Percentiles rank a stretch among this genome's conserved stretches.
Conservation (phyloP, 2,329 filamentous ascomycete genomes). For the Remersonia thermophila region DNA sequence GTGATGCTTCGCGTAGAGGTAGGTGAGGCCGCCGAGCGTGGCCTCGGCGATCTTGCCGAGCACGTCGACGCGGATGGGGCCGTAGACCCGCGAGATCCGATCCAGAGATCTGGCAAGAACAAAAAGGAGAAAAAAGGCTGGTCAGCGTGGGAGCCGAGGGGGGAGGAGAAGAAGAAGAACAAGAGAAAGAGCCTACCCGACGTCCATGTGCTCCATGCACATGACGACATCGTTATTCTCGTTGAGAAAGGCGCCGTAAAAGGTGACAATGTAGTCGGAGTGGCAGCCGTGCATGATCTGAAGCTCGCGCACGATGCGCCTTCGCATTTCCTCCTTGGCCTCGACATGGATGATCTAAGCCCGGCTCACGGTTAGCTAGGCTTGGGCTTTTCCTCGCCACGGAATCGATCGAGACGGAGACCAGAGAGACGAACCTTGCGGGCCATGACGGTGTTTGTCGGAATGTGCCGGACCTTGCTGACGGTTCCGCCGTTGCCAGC, state of each 20-base stretch:
- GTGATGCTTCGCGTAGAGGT: constrained; percentile 87
- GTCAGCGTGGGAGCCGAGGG: no score
- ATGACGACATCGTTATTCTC: constrained; percentile 96
- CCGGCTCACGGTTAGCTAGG: no score
- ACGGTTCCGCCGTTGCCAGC: constrained; percentile 96
- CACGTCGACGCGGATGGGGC: constrained; percentile 88
- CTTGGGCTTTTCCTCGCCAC: no score
- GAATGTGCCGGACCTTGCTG: constrained; percentile 92
- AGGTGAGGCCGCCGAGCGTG: constrained; percentile 82
- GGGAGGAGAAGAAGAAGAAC: background rate
- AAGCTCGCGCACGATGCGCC: constrained; percentile 90
- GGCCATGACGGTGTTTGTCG: constrained; percentile 93
- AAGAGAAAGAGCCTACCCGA: constrained; percentile 57
- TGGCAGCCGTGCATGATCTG: constrained; percentile 99
- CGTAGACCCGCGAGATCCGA: constrained; percentile 86
- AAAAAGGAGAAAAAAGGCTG: background rate
- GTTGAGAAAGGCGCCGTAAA: constrained; percentile 95
- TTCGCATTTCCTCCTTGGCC: constrained; percentile 92
- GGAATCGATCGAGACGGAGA: no score
- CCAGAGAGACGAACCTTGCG: constrained; percentile 57
- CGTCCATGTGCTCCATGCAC: constrained; percentile 99
- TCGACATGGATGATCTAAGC: constrained; percentile 92
- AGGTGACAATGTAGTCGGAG: constrained; percentile 91
- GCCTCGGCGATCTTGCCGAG: constrained; percentile 96
- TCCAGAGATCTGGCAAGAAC: constrained; percentile 65